These are phyloP conservation scores for Calonectria pseudoturangicola DNA, from an alignment of 2,329 filamentous ascomycete genomes.

Conservation along the genomic window DNA sequence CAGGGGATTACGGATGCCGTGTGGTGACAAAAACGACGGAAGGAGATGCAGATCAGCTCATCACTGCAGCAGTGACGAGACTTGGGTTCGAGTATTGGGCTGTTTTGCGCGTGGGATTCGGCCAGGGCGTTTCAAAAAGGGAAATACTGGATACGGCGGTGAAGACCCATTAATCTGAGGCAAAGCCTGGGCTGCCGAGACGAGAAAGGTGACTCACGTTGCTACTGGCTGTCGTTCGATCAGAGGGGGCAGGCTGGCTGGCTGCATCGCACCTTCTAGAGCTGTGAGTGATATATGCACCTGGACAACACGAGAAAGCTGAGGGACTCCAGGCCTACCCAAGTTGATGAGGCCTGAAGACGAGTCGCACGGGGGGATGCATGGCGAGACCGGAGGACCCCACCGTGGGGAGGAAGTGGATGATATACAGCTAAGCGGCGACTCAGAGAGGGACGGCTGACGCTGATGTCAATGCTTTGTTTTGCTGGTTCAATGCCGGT, in stretches of 20 bases:
- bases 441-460: slow-evolving; percentile 8
- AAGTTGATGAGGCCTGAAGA: slow-evolving; percentile 22
- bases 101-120: slow-evolving; percentile 22
- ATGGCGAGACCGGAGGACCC: slow-evolving; percentile 36
- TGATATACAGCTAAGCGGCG: slow-evolving; percentile 16
- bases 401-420: slow-evolving; percentile 26
- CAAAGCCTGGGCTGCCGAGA: slow-evolving; percentile 23
- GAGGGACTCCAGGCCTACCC: slow-evolving; percentile 22
- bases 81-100: slow-evolving; percentile 31
- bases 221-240: slow-evolving; percentile 37
- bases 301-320: slow-evolving; percentile 35
- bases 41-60: slow-evolving; percentile 48
- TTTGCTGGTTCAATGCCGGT: neutral
- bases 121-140: slow-evolving; percentile 23
- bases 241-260: slow-evolving; percentile 9
- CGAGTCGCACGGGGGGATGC: slow-evolving; percentile 18
- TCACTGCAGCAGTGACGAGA: slow-evolving; percentile 43
- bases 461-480: slow-evolving; percentile 14
- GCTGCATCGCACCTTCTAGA: slow-evolving; percentile 36
- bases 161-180: slow-evolving; percentile 34
- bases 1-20: slow-evolving; percentile 40
- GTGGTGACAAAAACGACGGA: slow-evolving; percentile 32
- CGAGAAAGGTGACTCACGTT: slow-evolving; percentile 40
- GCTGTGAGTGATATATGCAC: slow-evolving; percentile 43
- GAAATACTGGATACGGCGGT: slow-evolving; percentile 31